Evolutionary conservation across 2,329 filamentous ascomycete genomes (phyloP), one percentile per base, ranked within the genome.

Genomic region (Fusarium secorum): DNA sequence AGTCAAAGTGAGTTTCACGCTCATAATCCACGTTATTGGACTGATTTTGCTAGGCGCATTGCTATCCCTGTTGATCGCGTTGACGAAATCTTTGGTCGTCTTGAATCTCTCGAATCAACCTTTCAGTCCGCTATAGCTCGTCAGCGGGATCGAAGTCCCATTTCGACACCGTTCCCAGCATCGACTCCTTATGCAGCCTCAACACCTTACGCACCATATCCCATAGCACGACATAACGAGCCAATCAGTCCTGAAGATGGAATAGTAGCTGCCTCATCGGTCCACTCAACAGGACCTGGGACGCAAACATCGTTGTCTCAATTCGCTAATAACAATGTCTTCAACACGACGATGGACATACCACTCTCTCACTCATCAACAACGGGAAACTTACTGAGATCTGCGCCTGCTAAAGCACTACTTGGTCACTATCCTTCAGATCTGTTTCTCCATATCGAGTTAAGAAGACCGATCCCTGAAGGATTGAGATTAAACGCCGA

Each of bases 331-430:
- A 69, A 62, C 7, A 73, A 71, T 57, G 71, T 70, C 1, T 68
- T 73, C 30, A 73, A 73, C 38, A 73, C 71, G 4, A 73, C 71
- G 0, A 73, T 73, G 71, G 71, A 72, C 15, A 73, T 73, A 9
- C 71, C 71, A 0, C 24, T 73, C 1, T 74, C 68, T 8, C 71
- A 73, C 14, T 73, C 71, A 1, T 72, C 71, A 1, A 74, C 71
- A 0, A 64, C 68, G 0, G 71, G 71, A 2, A 73, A 72, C 4
- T 39, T 73, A 1, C 24, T 73, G 1, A 59, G 71, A 0, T 73
- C 71, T 13, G 68, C 68, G 3, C 71, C 71, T 0, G 71, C 71
- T 1, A 72, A 66, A 9, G 60, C 61, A 10, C 20, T 73, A 0
- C 26, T 73, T 0, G 71, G 71, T 0, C 71, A 73, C 1, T 73